Conservation (phyloP, 345 rosid genomes). For the Pistacia atlantica region DNA sequence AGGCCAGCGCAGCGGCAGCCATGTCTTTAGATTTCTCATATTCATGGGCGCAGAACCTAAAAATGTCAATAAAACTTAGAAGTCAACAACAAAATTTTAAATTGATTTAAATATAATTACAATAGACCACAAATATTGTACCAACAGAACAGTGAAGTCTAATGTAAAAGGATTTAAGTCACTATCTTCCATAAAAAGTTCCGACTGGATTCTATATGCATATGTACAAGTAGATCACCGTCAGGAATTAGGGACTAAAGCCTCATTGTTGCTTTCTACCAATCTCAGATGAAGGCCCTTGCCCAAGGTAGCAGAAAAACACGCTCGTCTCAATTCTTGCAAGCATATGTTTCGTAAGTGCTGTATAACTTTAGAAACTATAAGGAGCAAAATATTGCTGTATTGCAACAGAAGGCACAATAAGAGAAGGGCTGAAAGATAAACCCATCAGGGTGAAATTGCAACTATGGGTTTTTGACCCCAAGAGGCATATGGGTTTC, state of each 20-base stretch:
- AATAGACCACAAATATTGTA: neutral
- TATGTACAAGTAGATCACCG: neutral
- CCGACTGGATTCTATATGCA: neutral
- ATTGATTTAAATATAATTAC: neutral
- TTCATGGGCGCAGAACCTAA: conserved; percentile 92
- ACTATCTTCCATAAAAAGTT: neutral
- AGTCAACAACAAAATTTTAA: neutral
- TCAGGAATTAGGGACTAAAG: neutral
- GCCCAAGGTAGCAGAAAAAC: neutral
- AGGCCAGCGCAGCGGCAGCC: conserved; percentile 97
- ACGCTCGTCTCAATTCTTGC: neutral
- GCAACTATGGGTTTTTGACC: neutral
- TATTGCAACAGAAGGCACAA: neutral
- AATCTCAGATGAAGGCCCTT: neutral
- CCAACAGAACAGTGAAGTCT: neutral
- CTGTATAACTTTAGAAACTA: neutral
- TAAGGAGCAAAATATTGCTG: neutral
- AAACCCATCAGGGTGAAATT: neutral
- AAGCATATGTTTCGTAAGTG: neutral
- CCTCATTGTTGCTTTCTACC: neutral
- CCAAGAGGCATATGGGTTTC: too few species aligned
- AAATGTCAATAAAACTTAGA: conserved; percentile 7
- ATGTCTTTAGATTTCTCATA: conserved; percentile 85
- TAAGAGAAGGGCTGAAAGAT: neutral
- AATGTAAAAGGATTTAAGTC: neutral